Percentiles rank a stretch among this genome's conserved stretches.
These are phyloP conservation scores for Eutrema japonicum DNA, from an alignment of 345 rosid species.

Conservation along the genomic window DNA sequence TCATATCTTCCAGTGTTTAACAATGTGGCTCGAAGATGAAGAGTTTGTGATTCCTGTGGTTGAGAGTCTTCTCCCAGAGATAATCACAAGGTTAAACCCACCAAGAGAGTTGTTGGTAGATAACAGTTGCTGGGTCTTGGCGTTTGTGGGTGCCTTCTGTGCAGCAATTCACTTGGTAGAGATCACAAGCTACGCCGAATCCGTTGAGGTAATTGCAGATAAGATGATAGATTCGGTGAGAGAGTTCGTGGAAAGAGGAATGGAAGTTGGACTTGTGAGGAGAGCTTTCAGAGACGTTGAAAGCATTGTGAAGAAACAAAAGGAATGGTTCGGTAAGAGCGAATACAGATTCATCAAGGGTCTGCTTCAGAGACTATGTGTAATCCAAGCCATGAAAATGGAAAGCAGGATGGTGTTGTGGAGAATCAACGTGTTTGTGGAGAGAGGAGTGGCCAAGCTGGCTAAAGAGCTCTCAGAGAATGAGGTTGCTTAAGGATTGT, in stretches of 20 bases:
- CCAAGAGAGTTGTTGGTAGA: background rate
- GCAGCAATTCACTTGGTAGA: background rate
- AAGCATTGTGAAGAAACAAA: conserved; percentile 8
- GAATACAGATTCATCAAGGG: background rate
- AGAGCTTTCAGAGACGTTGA: conserved; percentile 29
- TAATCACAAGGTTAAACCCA: conserved; percentile 4
- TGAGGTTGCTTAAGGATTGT: background rate
- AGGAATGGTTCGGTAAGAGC: background rate
- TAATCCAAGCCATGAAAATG: conserved; percentile 25
- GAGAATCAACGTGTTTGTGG: conserved; percentile 6
- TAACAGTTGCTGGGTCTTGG: conserved; percentile 13
- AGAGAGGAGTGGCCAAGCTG: background rate
- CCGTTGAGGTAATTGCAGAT: background rate
- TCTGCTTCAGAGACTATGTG: background rate
- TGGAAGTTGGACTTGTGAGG: conserved; percentile 28
- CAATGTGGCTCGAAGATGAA: background rate
- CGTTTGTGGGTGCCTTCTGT: conserved; percentile 32
- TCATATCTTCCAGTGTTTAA: conserved; percentile 27
- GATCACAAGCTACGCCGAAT: background rate
- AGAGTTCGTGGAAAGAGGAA: conserved; percentile 9
- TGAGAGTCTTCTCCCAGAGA: conserved; percentile 4
- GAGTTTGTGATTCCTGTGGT: background rate
- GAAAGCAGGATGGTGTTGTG: conserved; percentile 10
- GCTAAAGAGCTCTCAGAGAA: background rate
- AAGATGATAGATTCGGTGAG: conserved; percentile 22